Conservation (phyloP, 1,284 basidiomycete genomes). For the Cutaneotrichosporon arboriforme region DNA sequence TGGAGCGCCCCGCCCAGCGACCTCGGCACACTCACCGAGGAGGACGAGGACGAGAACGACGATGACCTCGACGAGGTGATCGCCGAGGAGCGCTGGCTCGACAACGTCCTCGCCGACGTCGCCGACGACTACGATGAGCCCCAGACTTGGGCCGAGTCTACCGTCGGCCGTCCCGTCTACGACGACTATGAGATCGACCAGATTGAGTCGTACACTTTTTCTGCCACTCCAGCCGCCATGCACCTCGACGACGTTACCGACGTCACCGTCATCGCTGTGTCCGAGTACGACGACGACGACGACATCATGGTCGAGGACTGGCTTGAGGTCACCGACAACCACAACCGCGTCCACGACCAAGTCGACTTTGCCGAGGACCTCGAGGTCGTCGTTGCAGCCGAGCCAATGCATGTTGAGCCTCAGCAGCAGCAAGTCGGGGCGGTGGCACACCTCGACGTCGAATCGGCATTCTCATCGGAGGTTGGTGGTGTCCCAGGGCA, state of each 20-base stretch:
- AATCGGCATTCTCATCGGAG: not conserved
- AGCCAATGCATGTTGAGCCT: not conserved
- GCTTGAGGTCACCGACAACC: conserved; percentile 1
- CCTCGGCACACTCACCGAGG: conserved; percentile 38
- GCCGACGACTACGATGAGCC: conserved; percentile 16
- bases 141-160: conserved; percentile 24
- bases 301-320: conserved; percentile 10
- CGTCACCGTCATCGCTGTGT: conserved; percentile 4
- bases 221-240: not conserved
- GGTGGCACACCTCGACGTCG: not conserved
- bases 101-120: conserved; percentile 33
- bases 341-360: conserved; percentile 11
- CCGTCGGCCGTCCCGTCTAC: conserved; percentile 19
- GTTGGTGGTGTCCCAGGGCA: too few relatives aligned
- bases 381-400: not conserved
- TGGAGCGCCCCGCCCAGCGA: conserved; percentile 36
- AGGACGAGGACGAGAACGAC: conserved; percentile 33
- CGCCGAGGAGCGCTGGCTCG: conserved; percentile 36
- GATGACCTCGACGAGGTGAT: conserved; percentile 10
- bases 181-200: conserved; percentile 22
- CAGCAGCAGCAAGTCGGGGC: too few relatives aligned
- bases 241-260: not conserved
- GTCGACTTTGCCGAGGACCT: not conserved
- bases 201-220: conserved; percentile 27
- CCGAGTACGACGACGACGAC: conserved; percentile 10